Evolutionary conservation across 1,284 basidiomycete species (phyloP).

Genomic region (Sparassis latifolia): DNA sequence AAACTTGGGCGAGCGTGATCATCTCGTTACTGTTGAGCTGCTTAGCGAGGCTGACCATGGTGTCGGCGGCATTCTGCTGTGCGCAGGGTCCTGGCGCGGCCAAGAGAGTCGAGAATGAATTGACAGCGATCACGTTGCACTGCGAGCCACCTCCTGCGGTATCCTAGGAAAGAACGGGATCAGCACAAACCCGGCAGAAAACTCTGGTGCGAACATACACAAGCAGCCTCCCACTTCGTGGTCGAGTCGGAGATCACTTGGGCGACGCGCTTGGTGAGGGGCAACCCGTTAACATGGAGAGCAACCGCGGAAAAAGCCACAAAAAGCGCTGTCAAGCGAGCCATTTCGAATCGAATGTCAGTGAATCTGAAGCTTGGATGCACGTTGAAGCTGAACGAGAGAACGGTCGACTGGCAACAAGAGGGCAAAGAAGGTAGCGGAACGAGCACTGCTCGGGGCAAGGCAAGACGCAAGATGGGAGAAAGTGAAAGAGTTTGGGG

Average conservation of each 20-base stretch:
- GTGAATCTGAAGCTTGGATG: neutral
- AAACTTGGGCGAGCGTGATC: conserved; percentile 54
- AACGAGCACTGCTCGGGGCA: neutral
- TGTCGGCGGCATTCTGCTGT: conserved; percentile 56
- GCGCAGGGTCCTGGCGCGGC: conserved; percentile 49
- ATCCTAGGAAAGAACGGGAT: conserved; percentile 17
- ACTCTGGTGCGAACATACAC: conserved; percentile 20
- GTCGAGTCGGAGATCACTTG: conserved; percentile 34
- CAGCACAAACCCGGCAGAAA: neutral
- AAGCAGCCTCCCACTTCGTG: conserved; percentile 33
- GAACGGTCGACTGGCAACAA: neutral
- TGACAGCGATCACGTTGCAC: conserved; percentile 49
- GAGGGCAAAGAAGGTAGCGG: neutral
- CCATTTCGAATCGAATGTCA: neutral
- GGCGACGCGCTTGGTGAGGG: conserved; percentile 34
- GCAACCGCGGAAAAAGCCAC: conserved; percentile 14
- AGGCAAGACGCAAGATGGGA: neutral
- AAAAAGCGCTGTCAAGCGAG: conserved; percentile 8
- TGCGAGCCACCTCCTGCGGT: conserved; percentile 45
- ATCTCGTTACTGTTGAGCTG: conserved; percentile 48
- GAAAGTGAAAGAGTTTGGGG: neutral
- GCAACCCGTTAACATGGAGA: conserved; percentile 15
- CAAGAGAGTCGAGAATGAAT: conserved; percentile 47
- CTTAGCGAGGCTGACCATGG: conserved; percentile 56
- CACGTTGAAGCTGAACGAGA: neutral